Conservation (phyloP, 768 basidiomycete genomes). For the Tricholoma sp. region DNA sequence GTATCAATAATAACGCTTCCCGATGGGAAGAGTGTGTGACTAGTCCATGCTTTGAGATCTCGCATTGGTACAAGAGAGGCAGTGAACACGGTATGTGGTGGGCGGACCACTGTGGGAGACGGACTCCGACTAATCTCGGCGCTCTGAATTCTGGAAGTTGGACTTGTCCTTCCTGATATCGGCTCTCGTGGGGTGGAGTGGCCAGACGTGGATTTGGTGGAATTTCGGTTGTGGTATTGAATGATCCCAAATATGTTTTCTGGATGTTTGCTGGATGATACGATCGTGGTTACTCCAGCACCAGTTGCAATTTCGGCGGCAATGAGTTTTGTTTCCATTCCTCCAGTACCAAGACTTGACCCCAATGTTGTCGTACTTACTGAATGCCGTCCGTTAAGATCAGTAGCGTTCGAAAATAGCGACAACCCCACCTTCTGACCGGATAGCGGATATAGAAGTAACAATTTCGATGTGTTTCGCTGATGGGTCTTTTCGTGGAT, state of each 20-base stretch:
- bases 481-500: conserved; percentile 84
- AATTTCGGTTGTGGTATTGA: conserved; percentile 52
- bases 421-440: conserved; percentile 63
- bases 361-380: conserved; percentile 93
- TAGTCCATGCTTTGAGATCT: conserved; percentile 94
- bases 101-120: conserved; percentile 35
- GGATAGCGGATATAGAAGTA: conserved; percentile 74
- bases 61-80: conserved; percentile 66
- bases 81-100: conserved; percentile 86
- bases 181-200: conserved; percentile 27
- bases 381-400: conserved; percentile 23
- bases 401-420: not conserved
- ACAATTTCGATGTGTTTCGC: conserved; percentile 82
- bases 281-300: conserved; percentile 89
- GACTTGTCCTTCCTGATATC: conserved; percentile 19
- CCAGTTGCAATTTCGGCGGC: conserved; percentile 97
- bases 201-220: conserved; percentile 31
- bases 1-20: conserved; percentile 86
- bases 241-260: conserved; percentile 76
- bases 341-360: conserved; percentile 91
- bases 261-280: conserved; percentile 79
- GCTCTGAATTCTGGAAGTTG: conserved; percentile 11
- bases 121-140: conserved; percentile 13
- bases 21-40: conserved; percentile 87
- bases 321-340: conserved; percentile 99